Conservation (phyloP, 768 basidiomycete genomes). For the Rhizopogon salebrosus region DNA sequence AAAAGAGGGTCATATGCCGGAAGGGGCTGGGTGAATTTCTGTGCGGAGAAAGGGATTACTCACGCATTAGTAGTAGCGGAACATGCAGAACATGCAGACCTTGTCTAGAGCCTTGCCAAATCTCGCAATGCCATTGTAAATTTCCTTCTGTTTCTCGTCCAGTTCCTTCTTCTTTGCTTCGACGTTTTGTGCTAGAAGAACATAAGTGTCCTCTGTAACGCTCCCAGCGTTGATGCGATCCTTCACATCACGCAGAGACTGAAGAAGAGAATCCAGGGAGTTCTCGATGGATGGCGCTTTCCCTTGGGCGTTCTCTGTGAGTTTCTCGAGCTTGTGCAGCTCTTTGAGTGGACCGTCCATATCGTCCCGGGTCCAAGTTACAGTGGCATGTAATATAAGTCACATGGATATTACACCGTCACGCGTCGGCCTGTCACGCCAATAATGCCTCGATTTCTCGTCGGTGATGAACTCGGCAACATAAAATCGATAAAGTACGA, state of each 20-base stretch:
- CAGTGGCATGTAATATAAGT: slow-evolving; percentile 15
- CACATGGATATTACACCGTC: slow-evolving; percentile 7
- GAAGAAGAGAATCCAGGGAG: slow-evolving; percentile 61
- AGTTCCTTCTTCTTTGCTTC: slow-evolving; percentile 78
- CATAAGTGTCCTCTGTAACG: slow-evolving; percentile 44
- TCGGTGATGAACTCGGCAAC: slow-evolving; percentile 76
- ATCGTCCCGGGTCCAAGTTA: background rate
- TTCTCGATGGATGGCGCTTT: slow-evolving; percentile 51
- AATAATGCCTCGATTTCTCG: slow-evolving; percentile 61
- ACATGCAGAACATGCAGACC: slow-evolving; percentile 38
- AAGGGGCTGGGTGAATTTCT: slow-evolving; percentile 58
- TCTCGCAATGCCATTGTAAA: slow-evolving; percentile 69
- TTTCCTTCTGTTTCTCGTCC: slow-evolving; percentile 85
- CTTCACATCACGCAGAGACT: slow-evolving; percentile 52
- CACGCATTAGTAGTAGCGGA: background rate
- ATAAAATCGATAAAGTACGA: slow-evolving; percentile 56
- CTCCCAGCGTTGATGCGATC: slow-evolving; percentile 44
- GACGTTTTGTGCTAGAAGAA: slow-evolving; percentile 49
- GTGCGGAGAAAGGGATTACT: background rate
- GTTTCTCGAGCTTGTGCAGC: slow-evolving; percentile 68
- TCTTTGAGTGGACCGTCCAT: slow-evolving; percentile 82
- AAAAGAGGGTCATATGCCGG: slow-evolving; percentile 69
- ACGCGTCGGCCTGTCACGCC: background rate
- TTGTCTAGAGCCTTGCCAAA: slow-evolving; percentile 90
- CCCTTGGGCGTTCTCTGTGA: slow-evolving; percentile 45